Evolutionary conservation across 2,329 filamentous ascomycete species (phyloP), one percentile per base, ranked within the genome.

Genomic region (Fusarium verrucosum): DNA sequence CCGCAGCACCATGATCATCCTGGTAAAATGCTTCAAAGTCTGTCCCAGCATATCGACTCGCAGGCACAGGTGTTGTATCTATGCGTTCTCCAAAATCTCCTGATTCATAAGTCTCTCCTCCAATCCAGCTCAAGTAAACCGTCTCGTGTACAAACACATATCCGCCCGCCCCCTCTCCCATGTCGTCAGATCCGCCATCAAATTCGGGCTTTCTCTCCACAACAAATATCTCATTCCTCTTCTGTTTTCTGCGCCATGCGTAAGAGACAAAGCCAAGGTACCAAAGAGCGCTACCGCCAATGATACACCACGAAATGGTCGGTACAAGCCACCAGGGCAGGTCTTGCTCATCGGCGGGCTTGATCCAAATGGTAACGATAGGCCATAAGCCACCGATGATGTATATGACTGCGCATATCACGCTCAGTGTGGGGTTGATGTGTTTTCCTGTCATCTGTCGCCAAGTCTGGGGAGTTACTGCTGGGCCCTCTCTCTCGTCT

Each of bases 91-190:
- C 53, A 28, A 61, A 58, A 1, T 33, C 52, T 23, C 62, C 57
- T 11, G 66, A 41, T 5, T 50, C 62, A 20, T 70, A 59, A 13
- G 71, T 70, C 45, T 77, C 75, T 16, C 58, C 70, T 1, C 72
- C 75, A 16, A 74, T 72, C 75, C 75, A 77, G 41, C 72, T 73
- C 14, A 76, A 52, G 45, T 75, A 77, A 0, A 77, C 75, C 7
- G 75, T 77, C 64, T 77, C 75, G n/a, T 77, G 76, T 9, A 76
- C 69, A 23, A 77, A 70, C 4, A 77, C 70, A 25, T 77, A 70
- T 1, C 75, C 75, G 9, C 56, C 58, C 2, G 56, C 59, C 28
- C 65, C 69, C 11, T 66, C 68, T 19, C 46, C 65, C 4, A 50
- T 47, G 9, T 54, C 41, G 4, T 58, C 58, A 11, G 45, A 42